Percentiles rank a stretch among this genome's conserved stretches.
Conservation (phyloP, 306 rosid species). For the Delonix regia region DNA sequence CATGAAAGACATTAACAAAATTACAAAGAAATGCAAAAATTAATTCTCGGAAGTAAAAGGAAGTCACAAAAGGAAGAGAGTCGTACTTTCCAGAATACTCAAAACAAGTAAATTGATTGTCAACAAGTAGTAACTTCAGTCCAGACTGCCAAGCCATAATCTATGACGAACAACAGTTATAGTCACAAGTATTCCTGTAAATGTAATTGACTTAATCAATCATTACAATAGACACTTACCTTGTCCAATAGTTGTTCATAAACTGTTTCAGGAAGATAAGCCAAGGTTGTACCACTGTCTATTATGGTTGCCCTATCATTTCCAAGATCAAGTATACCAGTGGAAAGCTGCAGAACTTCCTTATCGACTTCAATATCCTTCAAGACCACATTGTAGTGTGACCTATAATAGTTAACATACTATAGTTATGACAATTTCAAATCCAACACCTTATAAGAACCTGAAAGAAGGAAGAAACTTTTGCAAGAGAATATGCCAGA, state of each 20-base stretch:
- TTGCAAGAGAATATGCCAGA: conserved; percentile 30
- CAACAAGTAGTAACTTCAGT: conserved; percentile 53
- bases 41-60: conserved; percentile 25
- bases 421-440: conserved; percentile 43
- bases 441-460: conserved; percentile 42
- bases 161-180: conserved; percentile 46
- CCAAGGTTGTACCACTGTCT: conserved; percentile 97
- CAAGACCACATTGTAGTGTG: conserved; percentile 85
- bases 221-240: conserved; percentile 45
- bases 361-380: conserved; percentile 73
- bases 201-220: conserved; percentile 23
- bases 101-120: conserved; percentile 69
- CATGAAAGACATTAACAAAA: conserved; percentile 16
- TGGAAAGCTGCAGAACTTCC: conserved; percentile 59
- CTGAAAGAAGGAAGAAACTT: conserved; percentile 10
- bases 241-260: conserved; percentile 51
- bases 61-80: conserved; percentile 30
- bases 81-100: conserved; percentile 52
- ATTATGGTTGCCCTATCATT: conserved; percentile 64
- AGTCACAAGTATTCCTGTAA: conserved; percentile 28
- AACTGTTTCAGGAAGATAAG: conserved; percentile 63
- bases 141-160: conserved; percentile 51
- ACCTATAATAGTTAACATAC: conserved; percentile 53
- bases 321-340: conserved; percentile 59
- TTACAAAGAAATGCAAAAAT: not conserved